Base-by-base conservation (phyloP, 23 red algal species). In the Gracilaria caudata region DNA sequence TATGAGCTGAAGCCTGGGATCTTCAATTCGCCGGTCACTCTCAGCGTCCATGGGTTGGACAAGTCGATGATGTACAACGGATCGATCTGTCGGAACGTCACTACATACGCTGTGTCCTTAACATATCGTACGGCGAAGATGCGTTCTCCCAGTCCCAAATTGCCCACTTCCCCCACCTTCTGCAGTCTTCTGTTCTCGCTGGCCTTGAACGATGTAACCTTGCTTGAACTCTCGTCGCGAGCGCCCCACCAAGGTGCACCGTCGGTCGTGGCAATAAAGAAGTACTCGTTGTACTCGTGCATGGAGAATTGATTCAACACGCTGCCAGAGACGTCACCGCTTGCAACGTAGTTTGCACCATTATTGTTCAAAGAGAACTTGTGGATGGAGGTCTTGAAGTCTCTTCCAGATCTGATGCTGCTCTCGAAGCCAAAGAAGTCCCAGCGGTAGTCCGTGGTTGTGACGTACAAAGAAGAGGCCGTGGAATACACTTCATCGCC, bases 291-390 rank as follows among this genome's bases (percentile, higher is more conserved):
- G 64, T 92, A 92, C n/a, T 74, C 78, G 58, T 92, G 88, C 78
- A 92, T 83, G 44, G 88, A 57, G 81, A 92, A 92, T 78, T 83
- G 88, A 49, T 92, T 92, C 54, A 92, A 35, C 17, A 92, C 77
- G 41, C 78, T 77, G 35, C 88, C 88, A 5, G 65, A 68, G 0
- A 92, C 78, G 5, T 77, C 64, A 19, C 88, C 88, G 44, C 88
- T 92, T 29, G 78, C 88, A 36, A 77, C 64, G 44, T 92, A 92
- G 10, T 44, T 79, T 60, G 88, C 88, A 9, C 78, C 88, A 44
- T 73, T 7, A 25, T 58, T 37, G 44, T 51, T 57, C 16, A 92
- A 37, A 19, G 51, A 40, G 51, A 92, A 92, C 68, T 92, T 82
- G 26, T 92, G 88, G 14, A 92, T 77, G 46, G 66, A 84, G 6